Evolutionary conservation across 805 yeast species (phyloP), one percentile per base, ranked within the genome.

Genomic region (Candida pini): DNA sequence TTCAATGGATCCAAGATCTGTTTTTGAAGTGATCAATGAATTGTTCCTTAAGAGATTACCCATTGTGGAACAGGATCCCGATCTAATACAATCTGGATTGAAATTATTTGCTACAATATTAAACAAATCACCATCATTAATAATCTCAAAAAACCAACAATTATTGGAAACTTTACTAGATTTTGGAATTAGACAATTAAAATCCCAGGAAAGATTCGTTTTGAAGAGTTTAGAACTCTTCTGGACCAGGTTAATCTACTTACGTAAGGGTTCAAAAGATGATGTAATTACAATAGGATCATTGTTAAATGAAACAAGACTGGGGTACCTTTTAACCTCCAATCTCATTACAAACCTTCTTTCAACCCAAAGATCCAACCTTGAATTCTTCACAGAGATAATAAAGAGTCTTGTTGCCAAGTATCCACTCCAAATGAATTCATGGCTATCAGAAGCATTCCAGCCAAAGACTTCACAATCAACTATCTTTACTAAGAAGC

Each of bases 361-460:
- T 54, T 73, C 65, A 35, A 47, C 72, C 12, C 62, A 66, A 5
- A 60, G 90, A 43, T 80, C 89, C 0, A 76, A 74, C 39, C 51
- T 81, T 26, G 85, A 77, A 10, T 60, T 62, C 29, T 81, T 65
- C 51, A 73, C 74, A 26, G 77, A 74, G 1, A 64, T 79, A 18
- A 43, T 74, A 5, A 51, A 56, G 28, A 60, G 65, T 26, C 53
- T 81, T 0, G 50, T 53, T 9, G 62, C 60, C 2, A 58, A 60
- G 30, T 54, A 52, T 30, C 55, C 54, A 2, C 29, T 75, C 33
- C 56, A 63, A 20, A 64, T 68, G 39, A 75, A 71, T 42, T 43
- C 33, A 4, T 76, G 86, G 85, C 33, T 76, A 40, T 38, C 44
- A 26, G 38, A 38, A 3, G 44, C 63, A 0, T 52, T 66, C 19